These are phyloP conservation scores for Poterioochromonas sp. DNA, from an alignment of 352 stramenopile species.

Conservation along the genomic window DNA sequence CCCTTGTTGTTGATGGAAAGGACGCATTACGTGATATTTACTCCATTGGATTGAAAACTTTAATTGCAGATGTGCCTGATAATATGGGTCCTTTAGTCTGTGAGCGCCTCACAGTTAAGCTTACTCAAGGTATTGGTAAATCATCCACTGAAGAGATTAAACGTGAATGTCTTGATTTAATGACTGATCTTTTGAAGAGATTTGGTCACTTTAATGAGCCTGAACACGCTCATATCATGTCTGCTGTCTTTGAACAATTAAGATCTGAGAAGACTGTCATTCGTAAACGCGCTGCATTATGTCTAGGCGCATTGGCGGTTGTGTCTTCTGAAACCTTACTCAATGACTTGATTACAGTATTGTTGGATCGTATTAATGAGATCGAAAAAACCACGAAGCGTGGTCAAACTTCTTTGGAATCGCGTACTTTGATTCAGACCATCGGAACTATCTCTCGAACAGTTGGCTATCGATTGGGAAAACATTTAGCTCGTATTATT, in stretches of 20 bases:
- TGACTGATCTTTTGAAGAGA: constrained; percentile 87
- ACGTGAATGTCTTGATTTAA: constrained; percentile 87
- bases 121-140: constrained; percentile 53
- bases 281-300: constrained; percentile 86
- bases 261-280: constrained; percentile 69
- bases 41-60: constrained; percentile 94
- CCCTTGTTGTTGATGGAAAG: constrained; percentile 90
- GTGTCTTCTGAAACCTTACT: constrained; percentile 87
- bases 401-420: not conserved
- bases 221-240: constrained; percentile 78
- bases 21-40: constrained; percentile 95
- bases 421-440: constrained; percentile 66
- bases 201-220: constrained; percentile 76
- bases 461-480: constrained; percentile 84
- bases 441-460: constrained; percentile 90
- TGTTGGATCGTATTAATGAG: constrained; percentile 79
- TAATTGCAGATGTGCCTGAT: constrained; percentile 82
- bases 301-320: constrained; percentile 83
- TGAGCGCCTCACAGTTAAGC: constrained; percentile 50
- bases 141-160: constrained; percentile 55
- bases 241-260: constrained; percentile 67
- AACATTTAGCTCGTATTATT: constrained; percentile 87
- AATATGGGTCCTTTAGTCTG: constrained; percentile 72
- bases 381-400: not conserved
- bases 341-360: constrained; percentile 68